Conservation (phyloP, 441 rosid genomes). For the Adansonia grandidieri region DNA sequence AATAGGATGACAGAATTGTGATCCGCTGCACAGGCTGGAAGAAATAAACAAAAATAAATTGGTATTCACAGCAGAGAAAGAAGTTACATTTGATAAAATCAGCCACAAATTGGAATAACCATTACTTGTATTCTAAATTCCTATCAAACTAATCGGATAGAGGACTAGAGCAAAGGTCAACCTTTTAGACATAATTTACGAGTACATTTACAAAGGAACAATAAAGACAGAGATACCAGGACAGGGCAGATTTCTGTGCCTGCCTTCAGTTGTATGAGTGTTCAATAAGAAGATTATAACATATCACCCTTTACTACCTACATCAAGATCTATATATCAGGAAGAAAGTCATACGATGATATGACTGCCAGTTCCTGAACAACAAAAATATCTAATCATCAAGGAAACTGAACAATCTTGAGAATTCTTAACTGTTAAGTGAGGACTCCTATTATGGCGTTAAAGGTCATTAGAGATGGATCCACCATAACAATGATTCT, state of each 20-base stretch:
- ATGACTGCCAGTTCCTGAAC: background rate
- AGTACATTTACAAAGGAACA: slow-evolving; percentile 3
- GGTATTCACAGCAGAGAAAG: slow-evolving; percentile 19
- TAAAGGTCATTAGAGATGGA: background rate
- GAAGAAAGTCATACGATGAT: slow-evolving; percentile 6
- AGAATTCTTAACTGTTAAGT: background rate
- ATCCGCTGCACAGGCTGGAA: slow-evolving; percentile 89
- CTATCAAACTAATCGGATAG: background rate
- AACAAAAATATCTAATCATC: background rate
- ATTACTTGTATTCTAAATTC: background rate
- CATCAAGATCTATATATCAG: background rate
- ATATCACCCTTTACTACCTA: background rate
- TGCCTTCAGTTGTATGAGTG: background rate
- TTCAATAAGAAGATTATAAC: slow-evolving; percentile 15
- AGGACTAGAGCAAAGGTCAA: background rate
- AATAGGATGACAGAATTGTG: slow-evolving; percentile 84
- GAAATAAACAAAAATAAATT: slow-evolving; percentile 24
- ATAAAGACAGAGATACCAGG: background rate
- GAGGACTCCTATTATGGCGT: background rate
- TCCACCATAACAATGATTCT: background rate
- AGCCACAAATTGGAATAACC: slow-evolving; percentile 12
- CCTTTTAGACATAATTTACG: background rate
- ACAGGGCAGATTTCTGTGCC: background rate
- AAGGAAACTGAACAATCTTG: background rate
- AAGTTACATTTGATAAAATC: background rate